These are phyloP conservation scores for Saturnispora ahearnii DNA, from an alignment of 805 yeast species.

Conservation along the genomic window DNA sequence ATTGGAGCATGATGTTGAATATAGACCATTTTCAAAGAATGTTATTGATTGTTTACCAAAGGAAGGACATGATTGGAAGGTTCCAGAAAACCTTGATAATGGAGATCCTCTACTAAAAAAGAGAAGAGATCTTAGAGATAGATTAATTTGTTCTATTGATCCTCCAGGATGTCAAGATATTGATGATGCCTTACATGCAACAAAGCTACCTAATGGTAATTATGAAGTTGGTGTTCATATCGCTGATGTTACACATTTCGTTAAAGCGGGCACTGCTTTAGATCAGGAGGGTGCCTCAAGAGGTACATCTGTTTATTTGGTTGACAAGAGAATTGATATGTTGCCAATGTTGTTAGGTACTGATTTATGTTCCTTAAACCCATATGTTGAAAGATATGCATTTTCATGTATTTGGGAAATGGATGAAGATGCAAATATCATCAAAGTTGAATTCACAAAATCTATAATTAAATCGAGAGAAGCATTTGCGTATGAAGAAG, in stretches of 20 bases:
- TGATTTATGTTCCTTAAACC: conserved; percentile 88
- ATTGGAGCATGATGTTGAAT: conserved; percentile 93
- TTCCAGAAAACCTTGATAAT: conserved; percentile 54
- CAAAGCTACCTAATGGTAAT: conserved; percentile 77
- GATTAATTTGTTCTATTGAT: conserved; percentile 89
- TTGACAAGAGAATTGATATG: conserved; percentile 98
- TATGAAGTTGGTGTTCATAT: conserved; percentile 98
- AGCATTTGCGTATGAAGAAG: conserved; percentile 90
- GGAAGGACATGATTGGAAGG: conserved; percentile 92
- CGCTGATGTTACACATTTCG: conserved; percentile 98
- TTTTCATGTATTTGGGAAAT: conserved; percentile 95
- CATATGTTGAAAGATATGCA: conserved; percentile 92
- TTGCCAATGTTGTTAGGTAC: conserved; percentile 92
- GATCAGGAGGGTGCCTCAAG: conserved; percentile 96
- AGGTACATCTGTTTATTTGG: conserved; percentile 95
- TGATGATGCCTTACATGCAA: conserved; percentile 95
- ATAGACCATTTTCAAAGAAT: conserved; percentile 86
- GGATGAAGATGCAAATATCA: conserved; percentile 76
- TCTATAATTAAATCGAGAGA: conserved; percentile 86
- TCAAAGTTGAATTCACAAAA: conserved; percentile 70
- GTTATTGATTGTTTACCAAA: conserved; percentile 87
- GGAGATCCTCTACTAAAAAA: conserved; percentile 48
- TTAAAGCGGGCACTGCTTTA: conserved; percentile 81
- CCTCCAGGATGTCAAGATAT: conserved; percentile 98
- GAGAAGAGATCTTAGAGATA: conserved; percentile 80